Evolutionary conservation across 2,329 filamentous ascomycete genomes (phyloP).

Genomic region (Calonectria pauciramosa): DNA sequence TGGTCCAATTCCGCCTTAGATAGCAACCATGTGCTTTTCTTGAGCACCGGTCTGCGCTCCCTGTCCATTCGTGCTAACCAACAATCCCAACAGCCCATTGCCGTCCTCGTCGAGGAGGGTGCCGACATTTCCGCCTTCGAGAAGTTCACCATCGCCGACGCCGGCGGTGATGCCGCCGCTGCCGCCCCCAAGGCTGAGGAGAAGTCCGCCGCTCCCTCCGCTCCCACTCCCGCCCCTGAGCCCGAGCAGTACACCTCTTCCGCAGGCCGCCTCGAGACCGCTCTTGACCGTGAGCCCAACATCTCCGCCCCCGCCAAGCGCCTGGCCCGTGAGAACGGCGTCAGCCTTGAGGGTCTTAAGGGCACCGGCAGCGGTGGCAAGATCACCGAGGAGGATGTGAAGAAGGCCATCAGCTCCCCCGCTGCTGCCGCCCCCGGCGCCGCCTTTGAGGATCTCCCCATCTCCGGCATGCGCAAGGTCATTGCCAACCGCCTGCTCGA

Average conservation of each 20-base stretch:
- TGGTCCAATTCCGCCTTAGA: slow-evolving; percentile 45
- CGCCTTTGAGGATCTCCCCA: slow-evolving; percentile 85
- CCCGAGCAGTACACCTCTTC: slow-evolving; percentile 80
- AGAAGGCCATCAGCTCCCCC: slow-evolving; percentile 80
- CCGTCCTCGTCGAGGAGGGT: slow-evolving; percentile 92
- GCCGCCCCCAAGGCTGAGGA: slow-evolving; percentile 76
- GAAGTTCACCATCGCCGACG: slow-evolving; percentile 88
- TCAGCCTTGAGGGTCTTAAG: slow-evolving; percentile 84
- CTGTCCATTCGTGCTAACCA: slow-evolving; percentile 27
- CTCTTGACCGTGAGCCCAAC: slow-evolving; percentile 85
- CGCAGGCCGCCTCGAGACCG: slow-evolving; percentile 83
- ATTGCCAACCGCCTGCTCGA: slow-evolving; percentile 92
- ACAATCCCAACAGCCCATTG: slow-evolving; percentile 80
- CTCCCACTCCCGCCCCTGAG: slow-evolving; percentile 60
- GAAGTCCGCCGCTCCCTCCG: slow-evolving; percentile 68
- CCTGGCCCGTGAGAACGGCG: slow-evolving; percentile 86
- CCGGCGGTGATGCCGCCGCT: slow-evolving; percentile 80
- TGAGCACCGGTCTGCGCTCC: neutral
- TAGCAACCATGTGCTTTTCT: slow-evolving; percentile 26
- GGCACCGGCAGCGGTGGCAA: slow-evolving; percentile 88
- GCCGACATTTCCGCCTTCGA: slow-evolving; percentile 90
- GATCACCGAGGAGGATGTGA: slow-evolving; percentile 93
- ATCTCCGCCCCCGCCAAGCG: slow-evolving; percentile 81
- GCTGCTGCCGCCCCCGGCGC: slow-evolving; percentile 70
- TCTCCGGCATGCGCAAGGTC: slow-evolving; percentile 96